A percentile compares a stretch with the other conserved stretches of the same genome.
phyloP scores from a whole-genome alignment of 139 green algal genomes.

The Desmodesmus armatus region DNA sequence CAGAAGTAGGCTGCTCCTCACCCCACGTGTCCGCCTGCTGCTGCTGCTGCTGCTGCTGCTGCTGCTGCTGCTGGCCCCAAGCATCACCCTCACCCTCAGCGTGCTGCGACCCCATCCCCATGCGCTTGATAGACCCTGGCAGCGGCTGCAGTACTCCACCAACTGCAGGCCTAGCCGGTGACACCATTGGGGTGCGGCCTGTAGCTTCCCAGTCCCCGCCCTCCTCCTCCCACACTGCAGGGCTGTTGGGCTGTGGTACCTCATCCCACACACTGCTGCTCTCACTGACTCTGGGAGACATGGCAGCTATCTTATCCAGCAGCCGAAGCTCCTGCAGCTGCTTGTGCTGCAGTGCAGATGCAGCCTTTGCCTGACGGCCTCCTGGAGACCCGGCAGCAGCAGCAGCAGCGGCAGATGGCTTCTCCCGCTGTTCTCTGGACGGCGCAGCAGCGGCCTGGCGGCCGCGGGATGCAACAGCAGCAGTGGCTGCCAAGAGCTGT shows the following conservation, averaged over 20 bases:
- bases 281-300: no score
- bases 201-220: no score
- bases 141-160: background rate
- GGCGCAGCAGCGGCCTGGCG: background rate
- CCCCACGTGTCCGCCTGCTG: background rate
- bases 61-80: background rate
- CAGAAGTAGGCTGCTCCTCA: background rate
- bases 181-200: no score
- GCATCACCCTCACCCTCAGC: background rate
- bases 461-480: background rate
- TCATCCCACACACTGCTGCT: no score
- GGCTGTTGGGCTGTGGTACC: no score
- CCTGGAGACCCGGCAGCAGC: background rate
- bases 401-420: background rate
- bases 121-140: background rate
- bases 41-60: background rate
- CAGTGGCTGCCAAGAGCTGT: background rate
- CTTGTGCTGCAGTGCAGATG: background rate
- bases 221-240: no score
- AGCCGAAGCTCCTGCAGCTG: background rate
- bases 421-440: background rate
- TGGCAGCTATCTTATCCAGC: no score
- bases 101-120: background rate
- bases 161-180: no score
- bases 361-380: no score